A percentile compares a stretch with the other conserved stretches of the same genome.
These are phyloP conservation scores for Ramaria sp. DNA, from an alignment of 768 basidiomycete genomes.

Conservation along the genomic window DNA sequence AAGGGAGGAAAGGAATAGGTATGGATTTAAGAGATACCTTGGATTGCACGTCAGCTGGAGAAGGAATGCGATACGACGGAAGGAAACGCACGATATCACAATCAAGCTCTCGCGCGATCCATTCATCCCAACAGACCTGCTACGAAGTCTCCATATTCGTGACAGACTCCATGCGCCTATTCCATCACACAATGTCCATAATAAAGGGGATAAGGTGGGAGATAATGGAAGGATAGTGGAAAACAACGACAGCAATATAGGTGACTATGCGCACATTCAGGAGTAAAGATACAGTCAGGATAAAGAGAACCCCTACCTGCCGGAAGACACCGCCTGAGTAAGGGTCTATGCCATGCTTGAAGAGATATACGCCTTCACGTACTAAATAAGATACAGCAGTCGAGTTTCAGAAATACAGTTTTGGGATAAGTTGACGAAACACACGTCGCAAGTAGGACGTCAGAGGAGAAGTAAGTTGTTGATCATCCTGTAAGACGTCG, in stretches of 20 bases:
- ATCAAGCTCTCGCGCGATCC: slow-evolving; percentile 48
- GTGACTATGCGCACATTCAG: slow-evolving; percentile 44
- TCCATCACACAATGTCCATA: slow-evolving; percentile 67
- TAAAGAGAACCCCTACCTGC: slow-evolving; percentile 50
- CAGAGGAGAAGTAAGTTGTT: slow-evolving; percentile 71
- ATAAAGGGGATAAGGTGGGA: slow-evolving; percentile 31
- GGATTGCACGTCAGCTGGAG: slow-evolving; percentile 9
- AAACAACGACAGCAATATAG: slow-evolving; percentile 66
- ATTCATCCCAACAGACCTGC: slow-evolving; percentile 26
- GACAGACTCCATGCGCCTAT: slow-evolving; percentile 59
- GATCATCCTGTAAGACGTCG: slow-evolving; percentile 48
- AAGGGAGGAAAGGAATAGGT: slow-evolving; percentile 66
- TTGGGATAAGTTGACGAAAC: slow-evolving; percentile 16
- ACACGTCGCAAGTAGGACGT: slow-evolving; percentile 69
- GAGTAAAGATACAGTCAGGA: neutral
- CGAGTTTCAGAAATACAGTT: slow-evolving; percentile 7
- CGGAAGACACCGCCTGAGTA: slow-evolving; percentile 80
- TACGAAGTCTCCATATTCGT: slow-evolving; percentile 55
- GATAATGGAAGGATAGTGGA: slow-evolving; percentile 55
- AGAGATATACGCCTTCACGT: slow-evolving; percentile 81
- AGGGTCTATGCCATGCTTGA: slow-evolving; percentile 66
- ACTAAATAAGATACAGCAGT: slow-evolving; percentile 38
- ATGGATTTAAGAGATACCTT: slow-evolving; percentile 88
- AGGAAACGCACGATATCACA: slow-evolving; percentile 47
- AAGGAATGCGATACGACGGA: neutral